A percentile compares a stretch with the other conserved stretches of the same genome.
phyloP scores from a whole-genome alignment of 768 basidiomycete species.

The Boletus barrowsii region DNA sequence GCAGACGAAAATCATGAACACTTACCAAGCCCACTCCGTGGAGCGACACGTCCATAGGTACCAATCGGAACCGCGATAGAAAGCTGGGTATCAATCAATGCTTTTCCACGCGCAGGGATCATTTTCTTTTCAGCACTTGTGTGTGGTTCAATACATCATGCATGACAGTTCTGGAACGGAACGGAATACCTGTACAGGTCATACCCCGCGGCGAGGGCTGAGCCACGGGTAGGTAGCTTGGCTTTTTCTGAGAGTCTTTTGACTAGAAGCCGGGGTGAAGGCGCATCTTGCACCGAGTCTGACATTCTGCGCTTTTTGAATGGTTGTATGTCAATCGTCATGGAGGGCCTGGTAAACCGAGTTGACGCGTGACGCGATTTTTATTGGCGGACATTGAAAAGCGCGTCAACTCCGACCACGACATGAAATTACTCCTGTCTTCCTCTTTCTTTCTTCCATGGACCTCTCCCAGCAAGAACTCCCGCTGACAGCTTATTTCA shows the following conservation, averaged over 20 bases:
- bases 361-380: slow-evolving; percentile 21
- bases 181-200: slow-evolving; percentile 79
- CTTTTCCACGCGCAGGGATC: slow-evolving; percentile 89
- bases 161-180: neutral
- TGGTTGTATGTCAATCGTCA: slow-evolving; percentile 29
- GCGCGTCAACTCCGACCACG: slow-evolving; percentile 40
- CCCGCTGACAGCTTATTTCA: slow-evolving; percentile 29
- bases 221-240: slow-evolving; percentile 82
- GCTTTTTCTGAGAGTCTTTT: slow-evolving; percentile 84
- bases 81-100: slow-evolving; percentile 85
- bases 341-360: neutral
- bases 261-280: slow-evolving; percentile 61
- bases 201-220: slow-evolving; percentile 85
- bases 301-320: slow-evolving; percentile 65
- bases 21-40: slow-evolving; percentile 91
- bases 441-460: slow-evolving; percentile 14
- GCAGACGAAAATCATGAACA: slow-evolving; percentile 1
- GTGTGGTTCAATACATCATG: slow-evolving; percentile 1
- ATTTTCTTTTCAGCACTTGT: slow-evolving; percentile 77
- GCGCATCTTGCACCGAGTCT: slow-evolving; percentile 34
- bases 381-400: slow-evolving; percentile 29
- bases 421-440: neutral
- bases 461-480: slow-evolving; percentile 34
- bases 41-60: slow-evolving; percentile 95
- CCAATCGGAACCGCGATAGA: slow-evolving; percentile 92